Evolutionary conservation across 345 rosid genomes (phyloP).

Genomic region (Pugionium dolabratum): DNA sequence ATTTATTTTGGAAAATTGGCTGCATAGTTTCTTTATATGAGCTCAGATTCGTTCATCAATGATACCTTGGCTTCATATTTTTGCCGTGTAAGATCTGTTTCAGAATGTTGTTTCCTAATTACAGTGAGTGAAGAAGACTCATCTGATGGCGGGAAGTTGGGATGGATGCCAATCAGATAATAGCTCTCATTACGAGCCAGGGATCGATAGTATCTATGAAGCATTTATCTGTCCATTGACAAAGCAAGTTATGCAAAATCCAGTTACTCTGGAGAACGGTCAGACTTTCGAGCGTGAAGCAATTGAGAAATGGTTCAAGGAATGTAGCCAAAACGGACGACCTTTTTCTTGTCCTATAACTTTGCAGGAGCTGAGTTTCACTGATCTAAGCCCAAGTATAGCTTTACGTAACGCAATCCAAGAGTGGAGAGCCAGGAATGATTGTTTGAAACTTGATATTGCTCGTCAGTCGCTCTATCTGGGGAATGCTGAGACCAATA

Average conservation of each 20-base stretch:
- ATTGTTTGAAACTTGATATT: conserved; percentile 77
- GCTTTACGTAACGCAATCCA: conserved; percentile 84
- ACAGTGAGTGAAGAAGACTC: conserved; percentile 26
- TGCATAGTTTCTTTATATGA: neutral
- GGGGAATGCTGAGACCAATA: conserved; percentile 64
- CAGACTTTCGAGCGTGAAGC: conserved; percentile 92
- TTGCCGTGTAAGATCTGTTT: neutral
- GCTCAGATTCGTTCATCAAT: no score
- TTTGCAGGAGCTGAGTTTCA: conserved; percentile 54
- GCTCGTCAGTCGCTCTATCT: conserved; percentile 67
- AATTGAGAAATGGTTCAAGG: conserved; percentile 82
- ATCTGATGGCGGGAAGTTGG: conserved; percentile 66
- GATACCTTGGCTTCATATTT: no score
- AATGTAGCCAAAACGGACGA: conserved; percentile 64
- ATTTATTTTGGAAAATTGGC: neutral
- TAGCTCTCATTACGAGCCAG: conserved; percentile 66
- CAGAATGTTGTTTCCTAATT: neutral
- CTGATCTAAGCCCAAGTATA: conserved; percentile 74
- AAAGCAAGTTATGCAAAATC: conserved; percentile 82
- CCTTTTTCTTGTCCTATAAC: conserved; percentile 79
- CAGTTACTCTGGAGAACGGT: conserved; percentile 86
- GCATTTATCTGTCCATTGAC: conserved; percentile 92
- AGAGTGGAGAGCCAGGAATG: conserved; percentile 96
- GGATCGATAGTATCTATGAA: conserved; percentile 77
- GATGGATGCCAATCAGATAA: conserved; percentile 83